Base-by-base conservation (phyloP, 2,329 filamentous ascomycete species). In the Neonectria faginata region DNA sequence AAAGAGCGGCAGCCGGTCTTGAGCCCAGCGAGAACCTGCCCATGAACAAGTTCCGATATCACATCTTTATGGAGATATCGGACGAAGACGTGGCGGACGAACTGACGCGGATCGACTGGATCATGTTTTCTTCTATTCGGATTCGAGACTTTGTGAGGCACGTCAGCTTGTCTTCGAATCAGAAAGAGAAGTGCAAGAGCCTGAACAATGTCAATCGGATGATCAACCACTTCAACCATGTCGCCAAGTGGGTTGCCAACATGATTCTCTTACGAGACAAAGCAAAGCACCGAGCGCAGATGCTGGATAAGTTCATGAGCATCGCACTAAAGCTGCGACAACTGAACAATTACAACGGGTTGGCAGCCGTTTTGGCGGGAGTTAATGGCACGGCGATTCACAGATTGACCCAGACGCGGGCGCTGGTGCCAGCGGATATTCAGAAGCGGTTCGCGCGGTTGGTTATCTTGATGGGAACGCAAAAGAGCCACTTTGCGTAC, bases 41-140 rank as follows among this genome's bases (percentile, higher is more conserved):
- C 1, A 86, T 97, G 66, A 92, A 90, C 70, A 98, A 98, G 78
- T 84, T 91, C 45, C 92, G 96, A 65, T 99, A 96, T 84, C 93
- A 94, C 70, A 89, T 91, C 56, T 92, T 98, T 70, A 97, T 98
- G 90, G 92, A 92, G 39, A 91, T 91, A 25, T 86, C 92, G 1
- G 91, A 97, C 57, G 92, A 97, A 66, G 88, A 93, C 53, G 91
- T 98, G 70, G 95, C 95, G 16, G 90, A 91, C 64, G 96, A 99
- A 78, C 86, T 99, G 74, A 98, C 96, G 4, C 87, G 95, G 65
- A 97, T 99, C 60, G 96, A 99, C 80, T 98, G 95, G 95, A 90
- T 97, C 78, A 96, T 98, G 91, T 98, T 97, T 78, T 97, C 92
- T 57, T 94, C 94, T 1, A 97, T 98, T 66, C 90, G 93, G 27